These are phyloP conservation scores for Ustilago nuda DNA, from an alignment of 1,284 basidiomycete genomes.

Conservation along the genomic window DNA sequence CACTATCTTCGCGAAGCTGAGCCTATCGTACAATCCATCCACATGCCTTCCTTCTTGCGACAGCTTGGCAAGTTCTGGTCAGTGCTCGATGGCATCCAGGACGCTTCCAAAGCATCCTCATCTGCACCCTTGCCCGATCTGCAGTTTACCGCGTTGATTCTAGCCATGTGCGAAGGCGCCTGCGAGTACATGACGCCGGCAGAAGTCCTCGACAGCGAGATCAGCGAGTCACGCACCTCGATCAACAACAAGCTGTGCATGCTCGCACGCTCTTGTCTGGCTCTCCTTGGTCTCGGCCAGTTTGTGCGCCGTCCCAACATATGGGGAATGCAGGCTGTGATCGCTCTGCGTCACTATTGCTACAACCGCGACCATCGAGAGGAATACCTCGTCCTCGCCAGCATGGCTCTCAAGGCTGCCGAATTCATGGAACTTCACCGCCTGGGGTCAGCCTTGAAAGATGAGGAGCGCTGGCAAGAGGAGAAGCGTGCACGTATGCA, in stretches of 20 bases:
- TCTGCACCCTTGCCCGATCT: constrained; percentile 21
- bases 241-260: constrained; percentile 37
- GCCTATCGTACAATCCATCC: constrained; percentile 37
- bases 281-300: constrained; percentile 30
- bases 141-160: constrained; percentile 41
- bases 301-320: constrained; percentile 43
- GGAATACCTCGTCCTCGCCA: constrained; percentile 30
- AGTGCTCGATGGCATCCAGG: constrained; percentile 13
- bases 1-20: constrained; percentile 45
- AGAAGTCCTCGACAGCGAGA: constrained; percentile 45
- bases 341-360: constrained; percentile 42
- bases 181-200: constrained; percentile 50
- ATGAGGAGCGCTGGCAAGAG: constrained; percentile 54
- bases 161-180: constrained; percentile 45
- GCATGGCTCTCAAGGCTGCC: constrained; percentile 49
- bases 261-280: constrained; percentile 18
- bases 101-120: not conserved
- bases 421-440: constrained; percentile 52
- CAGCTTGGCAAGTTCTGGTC: constrained; percentile 40
- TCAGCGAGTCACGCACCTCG: constrained; percentile 27
- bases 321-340: constrained; percentile 46
- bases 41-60: constrained; percentile 30
- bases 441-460: constrained; percentile 55
- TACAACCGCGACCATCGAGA: constrained; percentile 48
- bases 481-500: constrained; percentile 14